Conservation (phyloP, 257 asterid genomes). For the Sherardia arvensis region DNA sequence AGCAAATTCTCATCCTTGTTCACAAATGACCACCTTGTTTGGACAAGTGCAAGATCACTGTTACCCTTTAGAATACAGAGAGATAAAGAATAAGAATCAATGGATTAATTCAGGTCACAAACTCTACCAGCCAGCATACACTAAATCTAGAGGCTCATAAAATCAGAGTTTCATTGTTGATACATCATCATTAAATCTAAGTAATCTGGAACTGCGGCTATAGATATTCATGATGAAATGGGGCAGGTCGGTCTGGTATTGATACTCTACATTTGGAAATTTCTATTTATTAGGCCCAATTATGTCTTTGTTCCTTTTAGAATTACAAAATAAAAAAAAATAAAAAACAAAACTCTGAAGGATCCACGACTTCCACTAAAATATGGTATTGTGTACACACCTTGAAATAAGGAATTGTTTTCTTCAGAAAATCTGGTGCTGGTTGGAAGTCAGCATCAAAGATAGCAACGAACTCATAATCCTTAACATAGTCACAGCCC, state of each 20-base stretch:
- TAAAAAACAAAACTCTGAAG: too few relatives aligned
- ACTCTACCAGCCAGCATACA: background rate
- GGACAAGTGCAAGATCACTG: constrained; percentile 80
- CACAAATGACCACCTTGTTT: constrained; percentile 83
- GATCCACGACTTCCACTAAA: background rate
- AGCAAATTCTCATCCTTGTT: constrained; percentile 91
- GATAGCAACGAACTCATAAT: constrained; percentile 80
- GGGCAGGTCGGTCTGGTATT: background rate
- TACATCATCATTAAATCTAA: background rate
- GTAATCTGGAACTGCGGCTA: background rate
- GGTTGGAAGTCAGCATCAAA: constrained; percentile 98
- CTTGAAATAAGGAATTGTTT: constrained; percentile 76
- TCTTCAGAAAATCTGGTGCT: constrained; percentile 73
- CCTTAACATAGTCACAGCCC: constrained; percentile 74
- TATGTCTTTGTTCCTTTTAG: background rate
- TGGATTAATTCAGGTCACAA: background rate
- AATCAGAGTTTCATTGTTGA: background rate
- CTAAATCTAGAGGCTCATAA: too few relatives aligned
- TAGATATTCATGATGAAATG: background rate
- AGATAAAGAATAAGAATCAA: too few relatives aligned
- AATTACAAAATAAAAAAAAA: background rate
- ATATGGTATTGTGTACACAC: constrained; percentile 33
- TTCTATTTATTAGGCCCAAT: too few relatives aligned
- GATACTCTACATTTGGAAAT: background rate
- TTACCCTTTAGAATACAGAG: constrained; percentile 49